Evolutionary conservation across 371 early-diverging fungal genomes (phyloP), one percentile per base, ranked within the genome.

Genomic region (Thermomucor indicae-seudaticae): DNA sequence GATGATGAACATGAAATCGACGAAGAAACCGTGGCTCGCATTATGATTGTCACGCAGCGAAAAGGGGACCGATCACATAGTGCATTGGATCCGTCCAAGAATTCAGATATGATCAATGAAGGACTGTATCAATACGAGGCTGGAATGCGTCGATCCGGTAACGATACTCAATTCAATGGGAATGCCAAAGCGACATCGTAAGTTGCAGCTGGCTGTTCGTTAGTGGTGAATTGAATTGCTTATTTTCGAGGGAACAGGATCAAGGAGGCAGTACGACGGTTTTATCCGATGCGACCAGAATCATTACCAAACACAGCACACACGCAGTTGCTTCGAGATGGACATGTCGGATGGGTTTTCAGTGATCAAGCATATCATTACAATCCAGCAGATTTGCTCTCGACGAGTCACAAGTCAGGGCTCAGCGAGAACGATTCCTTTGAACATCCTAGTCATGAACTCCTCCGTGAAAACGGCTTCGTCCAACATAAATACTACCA

Each of bases 401-500:
- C 70, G 32, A 51, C 57, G 11, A 64, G 70, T 5, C 54, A 75
- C 30, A 34, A 30, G 34, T 22, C 34, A 47, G 16, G 34, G 22
- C 17, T 31, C 34, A 23, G 20, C 32, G 20, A 37, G 16, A 37
- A 19, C 37, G 19, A 5, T 37, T n/a, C 45, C 12, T 92, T 92
- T 78, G 90, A 96, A 76, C 96, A 96, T 62, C 96, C 97, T 1
- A 85, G 86, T 42, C 94, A 95, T 60, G 94, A 91, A 62, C 78
- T 96, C 17, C 64, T 96, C 59, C 86, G 87, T 52, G 96, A 96
- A 67, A 93, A 93, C 59, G 95, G 95, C 2, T 96, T 95, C 63
- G 78, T 92, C 49, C 95, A 95, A 78, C 92, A 93, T 72, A 95
- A 93, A 66, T 96, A 95, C 71, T 79, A 87, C 73, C 89, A 91